Percentiles rank a stretch among this genome's conserved stretches.
Conservation (phyloP, 1,284 basidiomycete genomes). For the Microbotryum lychnidis-dioicae region DNA sequence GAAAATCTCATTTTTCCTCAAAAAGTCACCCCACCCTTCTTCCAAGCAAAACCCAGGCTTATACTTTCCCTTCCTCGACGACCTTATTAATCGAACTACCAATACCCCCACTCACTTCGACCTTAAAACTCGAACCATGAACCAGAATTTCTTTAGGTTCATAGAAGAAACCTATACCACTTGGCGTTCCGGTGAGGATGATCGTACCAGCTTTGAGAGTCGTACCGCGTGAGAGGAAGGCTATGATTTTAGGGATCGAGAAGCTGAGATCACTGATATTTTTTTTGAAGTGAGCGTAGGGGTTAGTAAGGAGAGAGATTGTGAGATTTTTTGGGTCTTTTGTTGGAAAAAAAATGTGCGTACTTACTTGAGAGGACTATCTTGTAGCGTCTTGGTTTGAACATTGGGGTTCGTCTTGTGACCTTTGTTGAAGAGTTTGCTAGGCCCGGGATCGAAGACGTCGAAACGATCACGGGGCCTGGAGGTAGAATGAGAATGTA, state of each 20-base stretch:
- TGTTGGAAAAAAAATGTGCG: neutral
- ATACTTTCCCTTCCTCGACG: conserved; percentile 37
- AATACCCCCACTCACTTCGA: conserved; percentile 41
- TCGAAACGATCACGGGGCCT: conserved; percentile 21
- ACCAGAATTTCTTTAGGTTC: conserved; percentile 37
- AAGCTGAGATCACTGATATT: conserved; percentile 42
- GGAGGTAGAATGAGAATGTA: too few species aligned
- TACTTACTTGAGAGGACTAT: conserved; percentile 38
- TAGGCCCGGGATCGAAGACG: conserved; percentile 30
- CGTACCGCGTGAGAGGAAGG: conserved; percentile 35
- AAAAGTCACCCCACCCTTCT: too few species aligned
- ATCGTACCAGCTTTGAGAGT: conserved; percentile 31
- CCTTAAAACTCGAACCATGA: conserved; percentile 43
- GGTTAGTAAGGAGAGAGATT: too few species aligned
- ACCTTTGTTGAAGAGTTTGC: conserved; percentile 37
- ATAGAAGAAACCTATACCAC: conserved; percentile 41
- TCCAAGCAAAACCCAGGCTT: too few species aligned
- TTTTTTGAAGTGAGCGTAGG: neutral
- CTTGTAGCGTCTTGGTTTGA: conserved; percentile 36
- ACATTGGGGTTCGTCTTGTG: conserved; percentile 34
- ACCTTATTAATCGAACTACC: conserved; percentile 45
- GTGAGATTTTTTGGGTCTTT: too few species aligned
- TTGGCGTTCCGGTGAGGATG: conserved; percentile 40
- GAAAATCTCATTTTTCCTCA: too few species aligned
- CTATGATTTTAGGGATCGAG: conserved; percentile 42